Evolutionary conservation across 768 basidiomycete genomes (phyloP), one percentile per base, ranked within the genome.

Genomic region (Rhizopogon vulgaris): DNA sequence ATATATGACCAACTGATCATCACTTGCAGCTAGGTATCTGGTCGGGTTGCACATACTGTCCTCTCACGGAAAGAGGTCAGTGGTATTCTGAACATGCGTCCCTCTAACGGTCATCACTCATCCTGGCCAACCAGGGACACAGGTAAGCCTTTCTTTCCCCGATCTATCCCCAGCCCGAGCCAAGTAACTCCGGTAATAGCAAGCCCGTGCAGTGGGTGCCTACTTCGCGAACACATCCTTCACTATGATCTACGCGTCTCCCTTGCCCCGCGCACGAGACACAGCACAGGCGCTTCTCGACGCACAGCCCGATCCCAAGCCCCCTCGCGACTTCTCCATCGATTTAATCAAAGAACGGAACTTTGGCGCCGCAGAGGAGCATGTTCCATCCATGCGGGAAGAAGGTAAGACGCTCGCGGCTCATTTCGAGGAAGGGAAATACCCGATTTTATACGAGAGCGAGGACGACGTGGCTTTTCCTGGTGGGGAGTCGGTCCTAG

Each of bases 291-390:
- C 78, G 7, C 64, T 90, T 30, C 70, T 69, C 24, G 70, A 75
- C 6, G 71, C 70, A 7, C 84, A 85, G 58, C 54, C 59, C 9
- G 61, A 71, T 24, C 73, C 76, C 24, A 73, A 75, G 52, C 77
- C 78, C 1, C 64, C 73, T 10, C 64, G 85, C 38, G 69, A 65
- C 27, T 69, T 74, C 12, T 80, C 80, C 5, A 32, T 46, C 30
- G 63, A 66, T 9, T 70, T 80, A 38, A 46, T 46, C 43, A 76
- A 82, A 41, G 89, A 90, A 63, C 85, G 85, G 63, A 61, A 76
- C 60, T 90, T 83, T 54, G 89, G 89, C 24, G 64, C 72, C 3
- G 87, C 80, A 2, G 90, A 91, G 63, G 87, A 87, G 3, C 71
- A 78, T 28, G 61, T 75, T 3, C 82, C 78, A 66, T 46, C 18